Evolutionary conservation across 78 protist genomes (phyloP).

Genomic region (Isochrysis galbana): DNA sequence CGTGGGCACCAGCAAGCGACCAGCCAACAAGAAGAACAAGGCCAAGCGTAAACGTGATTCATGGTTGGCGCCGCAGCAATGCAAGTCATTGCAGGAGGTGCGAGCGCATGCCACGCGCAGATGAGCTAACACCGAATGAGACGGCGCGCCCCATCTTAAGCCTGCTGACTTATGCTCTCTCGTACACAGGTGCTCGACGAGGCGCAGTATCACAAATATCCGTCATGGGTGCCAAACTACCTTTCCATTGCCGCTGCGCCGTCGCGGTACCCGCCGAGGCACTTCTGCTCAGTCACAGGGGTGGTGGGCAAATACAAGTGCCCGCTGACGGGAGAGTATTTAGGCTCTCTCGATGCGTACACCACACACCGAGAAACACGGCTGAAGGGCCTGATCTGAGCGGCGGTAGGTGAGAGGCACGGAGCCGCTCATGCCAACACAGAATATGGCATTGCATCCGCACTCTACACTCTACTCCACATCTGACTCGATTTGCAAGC

Average conservation of each 20-base stretch:
- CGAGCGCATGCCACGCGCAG: background rate
- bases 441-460: too few species aligned
- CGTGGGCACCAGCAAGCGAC: background rate
- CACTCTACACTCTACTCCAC: too few species aligned
- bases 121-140: background rate
- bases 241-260: background rate
- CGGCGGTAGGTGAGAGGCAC: background rate
- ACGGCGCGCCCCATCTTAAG: background rate
- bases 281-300: slow-evolving; percentile 10
- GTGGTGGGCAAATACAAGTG: slow-evolving; percentile 6
- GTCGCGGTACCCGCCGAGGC: background rate
- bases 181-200: background rate
- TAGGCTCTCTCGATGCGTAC: background rate
- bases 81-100: background rate
- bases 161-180: background rate
- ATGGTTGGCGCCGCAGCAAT: background rate
- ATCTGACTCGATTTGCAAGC: background rate
- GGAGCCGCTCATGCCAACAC: background rate
- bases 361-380: background rate
- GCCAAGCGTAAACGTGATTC: background rate
- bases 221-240: background rate
- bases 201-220: slow-evolving; percentile 2
- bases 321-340: slow-evolving; percentile 5
- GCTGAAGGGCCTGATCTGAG: slow-evolving; percentile 3
- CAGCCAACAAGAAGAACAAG: background rate